A percentile compares a stretch with the other conserved stretches of the same genome.
phyloP scores from a whole-genome alignment of 345 rosid species.

The Clausena lansium region DNA sequence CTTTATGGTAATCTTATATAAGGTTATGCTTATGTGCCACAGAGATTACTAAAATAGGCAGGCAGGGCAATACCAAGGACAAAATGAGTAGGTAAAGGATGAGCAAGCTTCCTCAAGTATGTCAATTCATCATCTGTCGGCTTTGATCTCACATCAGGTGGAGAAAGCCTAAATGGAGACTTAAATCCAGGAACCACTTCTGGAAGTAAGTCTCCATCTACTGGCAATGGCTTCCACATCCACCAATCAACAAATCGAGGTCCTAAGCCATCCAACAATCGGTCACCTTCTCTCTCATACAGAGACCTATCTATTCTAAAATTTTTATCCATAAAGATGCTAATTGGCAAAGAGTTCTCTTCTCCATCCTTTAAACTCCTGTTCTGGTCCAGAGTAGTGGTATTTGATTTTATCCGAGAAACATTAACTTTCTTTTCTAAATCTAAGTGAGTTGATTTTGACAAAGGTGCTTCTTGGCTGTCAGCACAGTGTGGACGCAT shows the following conservation, averaged over 20 bases:
- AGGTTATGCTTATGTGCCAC: background rate
- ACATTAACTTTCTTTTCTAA: constrained; percentile 23
- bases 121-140: constrained; percentile 62
- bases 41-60: background rate
- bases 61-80: constrained; percentile 60
- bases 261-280: constrained; percentile 80
- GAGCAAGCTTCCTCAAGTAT: constrained; percentile 72
- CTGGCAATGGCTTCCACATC: constrained; percentile 87
- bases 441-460: background rate
- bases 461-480: constrained; percentile 4
- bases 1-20: background rate
- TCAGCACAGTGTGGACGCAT: background rate
- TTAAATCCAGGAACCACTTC: constrained; percentile 61
- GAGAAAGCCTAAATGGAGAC: constrained; percentile 65
- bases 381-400: constrained; percentile 1
- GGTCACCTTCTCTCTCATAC: constrained; percentile 80
- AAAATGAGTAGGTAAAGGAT: constrained; percentile 72
- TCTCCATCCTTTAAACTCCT: constrained; percentile 16
- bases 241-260: constrained; percentile 92
- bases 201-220: constrained; percentile 84
- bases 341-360: constrained; percentile 10
- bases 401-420: constrained; percentile 9
- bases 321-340: constrained; percentile 18
- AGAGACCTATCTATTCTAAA: constrained; percentile 40
- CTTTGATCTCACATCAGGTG: constrained; percentile 50